A percentile compares a stretch with the other conserved stretches of the same genome.
Conservation (phyloP, 768 basidiomycete species). For the Terana coerulea region DNA sequence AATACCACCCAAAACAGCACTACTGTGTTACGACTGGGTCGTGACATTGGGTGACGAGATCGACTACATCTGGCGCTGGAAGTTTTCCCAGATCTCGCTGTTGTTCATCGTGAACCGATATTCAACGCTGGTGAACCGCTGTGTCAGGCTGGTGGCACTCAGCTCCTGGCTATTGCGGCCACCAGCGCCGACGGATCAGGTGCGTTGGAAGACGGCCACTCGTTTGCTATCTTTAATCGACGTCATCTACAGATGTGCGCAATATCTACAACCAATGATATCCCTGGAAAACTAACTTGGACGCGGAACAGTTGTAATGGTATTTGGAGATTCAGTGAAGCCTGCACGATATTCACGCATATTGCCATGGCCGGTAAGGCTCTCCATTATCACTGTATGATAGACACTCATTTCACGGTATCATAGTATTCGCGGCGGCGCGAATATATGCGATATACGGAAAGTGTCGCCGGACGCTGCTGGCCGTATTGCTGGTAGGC, state of each 20-base stretch:
- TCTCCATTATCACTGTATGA: no score
- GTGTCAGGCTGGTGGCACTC: background rate
- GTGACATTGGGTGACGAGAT: slow-evolving; percentile 16
- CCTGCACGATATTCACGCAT: no score
- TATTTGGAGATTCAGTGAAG: no score
- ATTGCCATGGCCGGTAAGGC: no score
- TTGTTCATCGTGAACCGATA: slow-evolving; percentile 21
- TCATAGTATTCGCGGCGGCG: background rate
- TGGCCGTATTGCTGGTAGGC: background rate
- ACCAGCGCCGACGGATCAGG: background rate
- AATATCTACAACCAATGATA: no score
- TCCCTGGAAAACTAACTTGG: no score
- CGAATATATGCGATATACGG: background rate
- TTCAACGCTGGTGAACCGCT: slow-evolving; percentile 13
- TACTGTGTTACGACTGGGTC: slow-evolving; percentile 17
- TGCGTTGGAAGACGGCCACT: background rate
- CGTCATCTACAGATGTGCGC: no score
- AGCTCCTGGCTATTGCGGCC: background rate
- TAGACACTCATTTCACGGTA: no score
- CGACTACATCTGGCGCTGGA: slow-evolving; percentile 13
- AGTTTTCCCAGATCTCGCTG: slow-evolving; percentile 8
- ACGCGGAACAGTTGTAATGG: no score
- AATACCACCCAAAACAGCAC: no score
- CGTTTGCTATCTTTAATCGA: no score
- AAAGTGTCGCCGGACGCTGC: background rate